These are phyloP conservation scores for Mortierella sp. DNA, from an alignment of 371 early-diverging fungal species.

Conservation along the genomic window DNA sequence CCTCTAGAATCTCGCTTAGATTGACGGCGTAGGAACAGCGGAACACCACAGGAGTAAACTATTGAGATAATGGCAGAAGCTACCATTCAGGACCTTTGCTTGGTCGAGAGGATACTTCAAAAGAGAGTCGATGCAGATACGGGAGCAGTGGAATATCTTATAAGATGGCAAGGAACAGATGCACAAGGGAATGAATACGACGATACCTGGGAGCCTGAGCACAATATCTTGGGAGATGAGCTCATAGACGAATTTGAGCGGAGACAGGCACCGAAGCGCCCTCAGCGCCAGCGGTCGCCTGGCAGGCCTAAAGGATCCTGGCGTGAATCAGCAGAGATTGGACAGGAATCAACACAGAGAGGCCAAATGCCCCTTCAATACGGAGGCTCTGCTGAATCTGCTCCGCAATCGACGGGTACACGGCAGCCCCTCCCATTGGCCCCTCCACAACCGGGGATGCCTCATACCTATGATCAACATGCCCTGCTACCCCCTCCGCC, in stretches of 20 bases:
- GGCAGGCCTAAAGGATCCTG: slow-evolving; percentile 13
- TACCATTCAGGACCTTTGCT: slow-evolving; percentile 34
- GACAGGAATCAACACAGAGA: background rate
- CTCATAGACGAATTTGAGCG: slow-evolving; percentile 52
- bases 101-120: slow-evolving; percentile 50
- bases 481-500: background rate
- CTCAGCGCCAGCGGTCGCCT: slow-evolving; percentile 13
- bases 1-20: background rate
- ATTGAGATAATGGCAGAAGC: slow-evolving; percentile 27
- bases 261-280: slow-evolving; percentile 13
- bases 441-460: slow-evolving; percentile 1
- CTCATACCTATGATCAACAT: background rate
- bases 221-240: slow-evolving; percentile 45
- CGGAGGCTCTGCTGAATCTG: background rate
- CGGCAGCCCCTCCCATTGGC: background rate
- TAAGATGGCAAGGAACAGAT: slow-evolving; percentile 51
- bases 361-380: background rate
- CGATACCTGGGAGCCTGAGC: slow-evolving; percentile 53
- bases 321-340: background rate
- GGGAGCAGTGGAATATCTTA: slow-evolving; percentile 37
- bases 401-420: background rate
- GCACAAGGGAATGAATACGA: slow-evolving; percentile 38
- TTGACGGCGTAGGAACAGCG: background rate
- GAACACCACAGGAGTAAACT: background rate
- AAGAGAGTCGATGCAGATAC: slow-evolving; percentile 40